Conservation (phyloP, 805 yeast genomes). For the Starmerella powellii region DNA sequence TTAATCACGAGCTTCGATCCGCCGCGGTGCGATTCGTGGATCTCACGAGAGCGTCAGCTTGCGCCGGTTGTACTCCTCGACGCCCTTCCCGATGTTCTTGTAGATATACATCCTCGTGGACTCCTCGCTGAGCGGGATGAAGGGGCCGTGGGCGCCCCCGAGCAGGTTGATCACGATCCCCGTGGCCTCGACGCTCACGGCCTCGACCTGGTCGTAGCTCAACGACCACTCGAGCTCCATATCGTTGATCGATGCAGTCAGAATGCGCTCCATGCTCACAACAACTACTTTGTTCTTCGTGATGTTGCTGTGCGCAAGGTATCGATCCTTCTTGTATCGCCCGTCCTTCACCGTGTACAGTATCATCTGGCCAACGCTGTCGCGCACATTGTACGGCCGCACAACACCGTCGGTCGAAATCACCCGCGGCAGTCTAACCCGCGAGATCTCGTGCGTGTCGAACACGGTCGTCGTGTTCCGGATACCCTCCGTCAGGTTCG, state of each 20-base stretch:
- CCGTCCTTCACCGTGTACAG: constrained; percentile 77
- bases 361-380: constrained; percentile 92
- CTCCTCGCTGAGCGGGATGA: constrained; percentile 67
- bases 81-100: constrained; percentile 66
- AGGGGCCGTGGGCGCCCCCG: constrained; percentile 47
- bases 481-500: constrained; percentile 87
- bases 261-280: constrained; percentile 58
- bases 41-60: constrained; percentile 19
- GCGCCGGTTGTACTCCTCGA: constrained; percentile 50
- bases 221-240: constrained; percentile 63
- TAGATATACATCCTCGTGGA: constrained; percentile 55
- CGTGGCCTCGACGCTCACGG: constrained; percentile 63
- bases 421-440: constrained; percentile 71
- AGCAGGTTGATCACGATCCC: constrained; percentile 62
- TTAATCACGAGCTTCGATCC: no score
- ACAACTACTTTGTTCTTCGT: constrained; percentile 69
- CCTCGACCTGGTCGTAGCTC: constrained; percentile 47
- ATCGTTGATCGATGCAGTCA: constrained; percentile 52
- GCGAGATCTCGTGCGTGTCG: constrained; percentile 52
- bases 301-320: constrained; percentile 75
- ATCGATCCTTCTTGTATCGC: constrained; percentile 52
- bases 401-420: constrained; percentile 60
- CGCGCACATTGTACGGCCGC: constrained; percentile 64
- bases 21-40: no score
- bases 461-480: constrained; percentile 83